Conservation (phyloP, 257 asterid species). For the Perilla frutescens region DNA sequence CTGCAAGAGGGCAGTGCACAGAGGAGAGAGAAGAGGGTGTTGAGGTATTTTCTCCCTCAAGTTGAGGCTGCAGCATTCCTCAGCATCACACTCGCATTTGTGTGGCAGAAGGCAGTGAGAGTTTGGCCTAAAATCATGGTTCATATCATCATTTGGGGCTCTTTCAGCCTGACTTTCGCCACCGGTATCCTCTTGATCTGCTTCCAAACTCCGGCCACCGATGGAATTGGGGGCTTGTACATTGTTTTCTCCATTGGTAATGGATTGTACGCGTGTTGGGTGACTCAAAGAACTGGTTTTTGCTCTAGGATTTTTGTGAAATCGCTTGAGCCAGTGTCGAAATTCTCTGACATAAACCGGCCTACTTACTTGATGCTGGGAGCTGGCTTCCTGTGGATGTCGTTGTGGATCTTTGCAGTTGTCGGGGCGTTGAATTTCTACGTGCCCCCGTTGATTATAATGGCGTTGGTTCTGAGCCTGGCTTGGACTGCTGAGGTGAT, state of each 20-base stretch:
- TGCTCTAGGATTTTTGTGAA: conserved; percentile 72
- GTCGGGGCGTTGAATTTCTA: conserved; percentile 82
- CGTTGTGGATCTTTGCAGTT: conserved; percentile 86
- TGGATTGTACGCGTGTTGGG: conserved; percentile 97
- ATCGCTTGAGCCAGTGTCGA: conserved; percentile 82
- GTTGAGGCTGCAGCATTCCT: conserved; percentile 84
- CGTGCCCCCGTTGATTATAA: conserved; percentile 66
- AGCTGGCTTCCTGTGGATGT: conserved; percentile 93
- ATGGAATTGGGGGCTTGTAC: conserved; percentile 71
- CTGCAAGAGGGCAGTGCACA: conserved; percentile 56
- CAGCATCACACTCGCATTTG: conserved; percentile 78
- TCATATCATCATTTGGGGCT: conserved; percentile 85
- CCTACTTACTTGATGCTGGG: conserved; percentile 88
- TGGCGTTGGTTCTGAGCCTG: conserved; percentile 67
- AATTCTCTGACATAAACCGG: conserved; percentile 69
- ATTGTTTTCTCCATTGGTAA: conserved; percentile 77
- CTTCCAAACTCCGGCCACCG: conserved; percentile 81
- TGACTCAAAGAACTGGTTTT: conserved; percentile 73
- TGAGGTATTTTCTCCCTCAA: conserved; percentile 82
- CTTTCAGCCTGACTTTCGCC: conserved; percentile 67
- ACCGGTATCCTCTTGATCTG: conserved; percentile 88
- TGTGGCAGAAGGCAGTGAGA: conserved; percentile 90
- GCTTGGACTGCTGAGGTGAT: conserved; percentile 94
- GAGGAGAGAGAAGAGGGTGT: conserved; percentile 54
- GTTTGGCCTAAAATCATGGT: conserved; percentile 91